Evolutionary conservation across 495 filamentous ascomycete species (phyloP).

Genomic region (Neurospora tetrasperma): DNA sequence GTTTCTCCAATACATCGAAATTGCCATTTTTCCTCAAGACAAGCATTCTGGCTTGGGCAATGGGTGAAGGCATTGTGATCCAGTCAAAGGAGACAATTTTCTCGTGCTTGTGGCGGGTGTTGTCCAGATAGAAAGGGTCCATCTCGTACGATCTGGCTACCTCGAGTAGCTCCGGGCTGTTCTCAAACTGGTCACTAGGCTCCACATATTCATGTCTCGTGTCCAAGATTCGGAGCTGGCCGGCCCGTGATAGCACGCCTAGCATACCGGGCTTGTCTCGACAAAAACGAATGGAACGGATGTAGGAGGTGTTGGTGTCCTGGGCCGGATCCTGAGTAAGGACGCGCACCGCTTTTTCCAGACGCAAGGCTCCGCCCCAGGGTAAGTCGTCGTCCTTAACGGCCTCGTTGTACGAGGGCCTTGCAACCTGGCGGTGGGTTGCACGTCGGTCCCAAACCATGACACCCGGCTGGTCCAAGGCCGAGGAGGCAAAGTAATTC

Average conservation of each 20-base stretch:
- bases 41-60: conserved; percentile 54
- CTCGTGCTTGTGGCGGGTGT: conserved; percentile 36
- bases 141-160: conserved; percentile 43
- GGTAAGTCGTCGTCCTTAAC: conserved; percentile 39
- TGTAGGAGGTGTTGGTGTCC: conserved; percentile 41
- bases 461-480: conserved; percentile 55
- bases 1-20: conserved; percentile 56
- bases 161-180: conserved; percentile 42
- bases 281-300: conserved; percentile 74
- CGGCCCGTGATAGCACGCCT: conserved; percentile 65
- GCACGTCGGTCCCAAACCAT: conserved; percentile 85
- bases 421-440: conserved; percentile 37
- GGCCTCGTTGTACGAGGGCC: conserved; percentile 34
- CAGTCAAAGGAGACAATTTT: conserved; percentile 83
- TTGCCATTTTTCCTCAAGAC: conserved; percentile 58
- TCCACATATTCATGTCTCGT: conserved; percentile 52
- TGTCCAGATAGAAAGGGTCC: conserved; percentile 39
- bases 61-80: conserved; percentile 50
- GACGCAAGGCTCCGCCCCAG: conserved; percentile 53
- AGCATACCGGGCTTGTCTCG: conserved; percentile 62
- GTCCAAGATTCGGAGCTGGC: conserved; percentile 65
- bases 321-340: conserved; percentile 22
- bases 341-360: conserved; percentile 47
- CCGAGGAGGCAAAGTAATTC: conserved; percentile 91
- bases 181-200: conserved; percentile 23